Evolutionary conservation across 192 early-diverging fungal species (phyloP), one percentile per base, ranked within the genome.

Genomic region (Thamnidium elegans): DNA sequence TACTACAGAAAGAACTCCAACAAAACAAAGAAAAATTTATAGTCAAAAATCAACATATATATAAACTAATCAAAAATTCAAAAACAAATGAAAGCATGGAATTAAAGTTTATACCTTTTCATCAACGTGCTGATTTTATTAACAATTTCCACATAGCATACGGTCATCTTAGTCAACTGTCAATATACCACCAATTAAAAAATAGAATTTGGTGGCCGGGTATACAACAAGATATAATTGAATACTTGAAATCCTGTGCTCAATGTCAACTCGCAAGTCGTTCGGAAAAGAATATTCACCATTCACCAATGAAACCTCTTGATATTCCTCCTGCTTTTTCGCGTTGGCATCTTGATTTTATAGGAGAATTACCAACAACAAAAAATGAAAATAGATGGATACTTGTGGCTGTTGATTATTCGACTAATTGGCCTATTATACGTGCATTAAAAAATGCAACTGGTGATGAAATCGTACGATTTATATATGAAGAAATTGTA

Each of bases 401-500:
- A 0, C 26, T 74, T 0, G 39, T 63, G 0, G 72, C 67, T 30
- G 60, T 65, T n/a, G 73, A 75, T 36, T 70, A 69, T 39, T 19
- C 58, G 0, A 75, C 61, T 10, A 67, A 63, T 19, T 75, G 73
- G 68, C 67, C 68, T 0, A 48, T 70, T 39, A 64, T 67, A 1
- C 44, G 55, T 1, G 68, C 65, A 17, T 10, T 75, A 0, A 34
- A 10, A 19, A 55, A 54, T 11, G 61, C 65, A 1, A 65, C 56
- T 13, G 68, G 58, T 0, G 53, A 46, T 14, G 32, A 39, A 5
- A 60, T 75, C 10, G 73, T 54, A 0, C 53, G 47, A 0, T 75
- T 75, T 23, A 52, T 75, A 1, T 67, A 75, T 31, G 62, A 75
- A 26, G 62, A 75, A 55, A 50, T 75, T 0, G 56, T 70, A 0